Percentiles rank a stretch among this genome's conserved stretches.
Evolutionary conservation across 2,329 filamentous ascomycete genomes (phyloP).

Genomic region (Colletotrichum shisoi): DNA sequence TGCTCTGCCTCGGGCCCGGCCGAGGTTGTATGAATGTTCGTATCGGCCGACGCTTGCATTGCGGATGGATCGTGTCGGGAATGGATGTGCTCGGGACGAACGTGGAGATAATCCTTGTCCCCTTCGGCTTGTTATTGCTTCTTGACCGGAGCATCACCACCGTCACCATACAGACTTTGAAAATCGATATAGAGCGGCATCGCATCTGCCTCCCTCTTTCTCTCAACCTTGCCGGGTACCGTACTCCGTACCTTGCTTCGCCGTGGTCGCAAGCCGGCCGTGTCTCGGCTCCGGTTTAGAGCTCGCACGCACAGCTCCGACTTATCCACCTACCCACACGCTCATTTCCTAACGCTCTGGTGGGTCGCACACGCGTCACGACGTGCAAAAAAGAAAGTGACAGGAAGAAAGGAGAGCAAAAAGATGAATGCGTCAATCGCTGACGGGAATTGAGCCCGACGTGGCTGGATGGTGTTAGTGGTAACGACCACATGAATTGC

Average conservation of each 20-base stretch:
- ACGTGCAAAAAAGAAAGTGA: neutral
- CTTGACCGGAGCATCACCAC: neutral
- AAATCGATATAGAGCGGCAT: neutral
- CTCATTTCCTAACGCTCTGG: neutral
- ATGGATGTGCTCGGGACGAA: neutral
- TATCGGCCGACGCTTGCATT: neutral
- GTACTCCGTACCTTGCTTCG: neutral
- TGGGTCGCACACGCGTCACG: neutral
- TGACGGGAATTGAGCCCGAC: conserved; percentile 27
- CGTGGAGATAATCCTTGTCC: neutral
- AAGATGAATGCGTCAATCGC: conserved; percentile 4
- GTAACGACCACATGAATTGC: no score
- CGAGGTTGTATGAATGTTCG: neutral
- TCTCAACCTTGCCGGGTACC: neutral
- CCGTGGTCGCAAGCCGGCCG: neutral
- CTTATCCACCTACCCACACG: neutral
- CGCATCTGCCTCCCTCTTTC: neutral
- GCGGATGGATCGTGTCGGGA: neutral
- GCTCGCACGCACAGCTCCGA: neutral
- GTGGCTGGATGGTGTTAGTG: conserved; percentile 10
- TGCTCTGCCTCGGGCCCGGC: neutral
- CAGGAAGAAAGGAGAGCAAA: neutral
- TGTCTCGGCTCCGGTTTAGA: neutral
- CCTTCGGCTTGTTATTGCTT: neutral
- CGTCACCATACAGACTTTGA: no score